phyloP scores from a whole-genome alignment of 1,284 basidiomycete species.

The Cutaneotrichosporon sp. region DNA sequence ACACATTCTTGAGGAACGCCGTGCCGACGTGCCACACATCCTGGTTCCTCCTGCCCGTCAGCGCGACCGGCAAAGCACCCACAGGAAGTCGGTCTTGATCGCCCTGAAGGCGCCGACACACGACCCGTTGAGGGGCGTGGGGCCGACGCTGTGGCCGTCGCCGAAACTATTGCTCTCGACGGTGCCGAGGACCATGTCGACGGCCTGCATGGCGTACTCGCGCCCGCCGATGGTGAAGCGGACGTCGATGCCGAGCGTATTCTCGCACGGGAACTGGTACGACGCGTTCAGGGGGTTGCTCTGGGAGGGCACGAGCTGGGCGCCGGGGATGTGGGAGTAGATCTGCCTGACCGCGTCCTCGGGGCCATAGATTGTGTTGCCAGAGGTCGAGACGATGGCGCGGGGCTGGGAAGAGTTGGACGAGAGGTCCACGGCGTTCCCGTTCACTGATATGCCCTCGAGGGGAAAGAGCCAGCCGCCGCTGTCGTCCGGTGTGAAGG shows the following conservation, averaged over 20 bases:
- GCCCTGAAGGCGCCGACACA: background rate
- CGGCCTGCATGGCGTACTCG: background rate
- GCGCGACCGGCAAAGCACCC: no score
- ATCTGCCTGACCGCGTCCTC: background rate
- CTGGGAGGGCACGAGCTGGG: background rate
- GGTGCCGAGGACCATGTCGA: background rate
- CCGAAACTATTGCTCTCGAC: background rate
- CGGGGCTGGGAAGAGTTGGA: no score
- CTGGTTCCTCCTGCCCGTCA: no score
- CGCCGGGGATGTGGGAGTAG: background rate
- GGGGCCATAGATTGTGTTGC: background rate
- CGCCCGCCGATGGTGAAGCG: background rate
- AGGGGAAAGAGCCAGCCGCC: background rate
- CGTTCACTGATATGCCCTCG: background rate
- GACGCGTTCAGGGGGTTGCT: background rate
- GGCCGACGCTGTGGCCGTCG: background rate
- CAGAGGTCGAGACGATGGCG: background rate
- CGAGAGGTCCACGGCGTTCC: background rate
- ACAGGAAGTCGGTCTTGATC: no score
- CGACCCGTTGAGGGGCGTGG: background rate
- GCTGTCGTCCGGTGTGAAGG: background rate
- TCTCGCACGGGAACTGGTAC: background rate
- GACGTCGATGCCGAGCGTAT: background rate
- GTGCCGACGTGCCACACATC: slow-evolving; percentile 58
- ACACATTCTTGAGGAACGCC: slow-evolving; percentile 74